These are phyloP conservation scores for Cornus suecica DNA, from an alignment of 148 eudicot species.

Conservation along the genomic window DNA sequence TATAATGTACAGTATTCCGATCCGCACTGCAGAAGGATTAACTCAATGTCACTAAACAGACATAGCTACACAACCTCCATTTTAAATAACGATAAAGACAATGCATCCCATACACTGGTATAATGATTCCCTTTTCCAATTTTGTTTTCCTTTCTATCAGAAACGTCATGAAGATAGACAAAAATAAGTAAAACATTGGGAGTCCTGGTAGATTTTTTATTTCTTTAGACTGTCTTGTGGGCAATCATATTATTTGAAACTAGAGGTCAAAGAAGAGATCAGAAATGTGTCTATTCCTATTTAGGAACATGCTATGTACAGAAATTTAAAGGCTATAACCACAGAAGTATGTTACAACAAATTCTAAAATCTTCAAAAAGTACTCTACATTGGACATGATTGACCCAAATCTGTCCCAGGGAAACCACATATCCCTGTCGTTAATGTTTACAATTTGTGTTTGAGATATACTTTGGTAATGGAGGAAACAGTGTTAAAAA, in stretches of 20 bases:
- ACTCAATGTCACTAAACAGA: slow-evolving; percentile 8
- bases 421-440: background rate
- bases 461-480: background rate
- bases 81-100: background rate
- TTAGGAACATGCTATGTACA: background rate
- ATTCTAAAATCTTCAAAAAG: too few relatives aligned
- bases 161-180: background rate
- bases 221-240: too few relatives aligned
- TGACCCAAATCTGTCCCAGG: background rate
- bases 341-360: background rate
- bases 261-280: too few relatives aligned
- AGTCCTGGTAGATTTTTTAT: background rate
- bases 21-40: slow-evolving; percentile 43
- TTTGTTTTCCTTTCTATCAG: background rate
- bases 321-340: background rate
- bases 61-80: background rate
- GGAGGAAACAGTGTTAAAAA: background rate
- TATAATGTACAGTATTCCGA: slow-evolving; percentile 60
- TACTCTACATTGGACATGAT: background rate
- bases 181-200: background rate
- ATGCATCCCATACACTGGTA: background rate
- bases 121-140: background rate
- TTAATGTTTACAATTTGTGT: background rate
- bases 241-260: too few relatives aligned
- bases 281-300: too few relatives aligned